phyloP scores from a whole-genome alignment of 2,329 filamentous ascomycete genomes.

The Coniochaeta ligniaria region DNA sequence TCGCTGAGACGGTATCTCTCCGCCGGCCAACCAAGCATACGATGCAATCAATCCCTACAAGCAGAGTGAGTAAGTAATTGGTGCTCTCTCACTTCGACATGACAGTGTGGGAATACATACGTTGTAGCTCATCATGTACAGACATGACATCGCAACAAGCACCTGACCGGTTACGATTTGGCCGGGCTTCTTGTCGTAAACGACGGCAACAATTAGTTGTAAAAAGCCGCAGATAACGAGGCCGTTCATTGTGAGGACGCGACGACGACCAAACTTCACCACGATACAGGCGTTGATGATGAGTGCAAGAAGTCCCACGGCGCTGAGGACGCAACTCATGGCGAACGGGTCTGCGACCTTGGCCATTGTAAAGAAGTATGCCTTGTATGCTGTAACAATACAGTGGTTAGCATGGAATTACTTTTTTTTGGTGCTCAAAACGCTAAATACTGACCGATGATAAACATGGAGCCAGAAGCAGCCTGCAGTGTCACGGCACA shows the following conservation, averaged over 20 bases:
- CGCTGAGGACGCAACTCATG: conserved; percentile 41
- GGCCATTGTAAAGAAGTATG: conserved; percentile 50
- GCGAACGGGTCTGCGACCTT: conserved; percentile 40
- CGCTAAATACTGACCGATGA: conserved; percentile 23
- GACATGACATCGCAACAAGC: conserved; percentile 37
- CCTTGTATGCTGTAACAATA: conserved; percentile 32
- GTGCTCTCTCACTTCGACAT: neutral
- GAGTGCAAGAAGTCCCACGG: conserved; percentile 40
- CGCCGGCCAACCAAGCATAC: conserved; percentile 43
- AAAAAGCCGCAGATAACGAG: conserved; percentile 38
- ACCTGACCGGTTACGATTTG: conserved; percentile 25
- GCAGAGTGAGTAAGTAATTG: neutral
- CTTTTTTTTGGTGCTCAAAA: neutral
- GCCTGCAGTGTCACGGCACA: conserved; percentile 35
- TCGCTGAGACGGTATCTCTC: conserved; percentile 44
- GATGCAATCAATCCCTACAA: conserved; percentile 35
- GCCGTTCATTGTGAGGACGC: conserved; percentile 37
- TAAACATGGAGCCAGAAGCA: conserved; percentile 35
- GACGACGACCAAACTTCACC: conserved; percentile 38
- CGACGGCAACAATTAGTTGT: conserved; percentile 40
- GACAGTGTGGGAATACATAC: conserved; percentile 21
- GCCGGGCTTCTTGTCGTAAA: conserved; percentile 32
- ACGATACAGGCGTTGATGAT: conserved; percentile 40
- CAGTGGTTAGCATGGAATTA: neutral
- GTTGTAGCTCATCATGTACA: conserved; percentile 43